Conservation (phyloP, 176 grass and related monocot species). For the Dactylis glomerata region DNA sequence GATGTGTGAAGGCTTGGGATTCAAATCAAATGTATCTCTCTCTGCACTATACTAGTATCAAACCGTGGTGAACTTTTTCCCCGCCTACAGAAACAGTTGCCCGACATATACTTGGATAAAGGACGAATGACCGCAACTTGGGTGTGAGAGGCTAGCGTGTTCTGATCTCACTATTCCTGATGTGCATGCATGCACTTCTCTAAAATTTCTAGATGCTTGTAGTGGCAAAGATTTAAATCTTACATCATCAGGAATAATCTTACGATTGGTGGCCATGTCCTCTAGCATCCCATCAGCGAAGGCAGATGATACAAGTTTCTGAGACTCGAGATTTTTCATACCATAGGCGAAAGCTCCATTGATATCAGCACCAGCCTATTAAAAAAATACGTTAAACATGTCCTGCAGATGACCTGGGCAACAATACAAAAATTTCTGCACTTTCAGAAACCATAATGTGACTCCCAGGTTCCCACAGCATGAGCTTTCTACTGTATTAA, state of each 20-base stretch:
- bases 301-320: neutral
- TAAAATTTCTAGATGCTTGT: neutral
- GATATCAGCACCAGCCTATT: constrained; percentile 1
- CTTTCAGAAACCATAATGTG: neutral
- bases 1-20: neutral
- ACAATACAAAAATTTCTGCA: neutral
- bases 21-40: neutral
- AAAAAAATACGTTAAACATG: neutral
- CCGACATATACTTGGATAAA: neutral
- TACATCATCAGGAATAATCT: neutral
- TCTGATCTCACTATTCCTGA: neutral
- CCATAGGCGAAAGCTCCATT: neutral
- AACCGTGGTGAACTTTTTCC: neutral
- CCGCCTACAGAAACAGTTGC: neutral
- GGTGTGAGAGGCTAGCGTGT: neutral
- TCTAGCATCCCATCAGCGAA: neutral
- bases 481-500: neutral
- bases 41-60: neutral
- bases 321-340: neutral
- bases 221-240: neutral
- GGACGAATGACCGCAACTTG: neutral
- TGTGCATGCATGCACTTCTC: neutral
- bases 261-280: neutral
- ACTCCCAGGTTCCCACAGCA: neutral
- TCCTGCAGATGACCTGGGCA: neutral